phyloP scores from a whole-genome alignment of 2,329 filamentous ascomycete species.

The Talaromyces sp. region DNA sequence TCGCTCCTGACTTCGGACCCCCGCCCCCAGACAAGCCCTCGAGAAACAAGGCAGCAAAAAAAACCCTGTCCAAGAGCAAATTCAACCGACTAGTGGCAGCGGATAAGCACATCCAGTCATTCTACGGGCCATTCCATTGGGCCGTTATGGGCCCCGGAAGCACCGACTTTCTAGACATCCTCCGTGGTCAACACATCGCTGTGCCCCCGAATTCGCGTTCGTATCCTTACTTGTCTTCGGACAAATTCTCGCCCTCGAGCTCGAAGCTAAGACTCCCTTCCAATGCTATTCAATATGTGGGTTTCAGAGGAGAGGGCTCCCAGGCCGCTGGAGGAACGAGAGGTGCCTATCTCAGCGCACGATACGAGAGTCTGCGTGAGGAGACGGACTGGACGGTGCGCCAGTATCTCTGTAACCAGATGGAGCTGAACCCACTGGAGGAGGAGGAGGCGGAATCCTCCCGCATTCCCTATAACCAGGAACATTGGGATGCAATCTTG shows the following conservation, averaged over 20 bases:
- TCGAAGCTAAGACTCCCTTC: slow-evolving; percentile 52
- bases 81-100: background rate
- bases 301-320: slow-evolving; percentile 72
- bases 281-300: slow-evolving; percentile 79
- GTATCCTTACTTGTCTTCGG: slow-evolving; percentile 70
- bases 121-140: slow-evolving; percentile 58
- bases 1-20: slow-evolving; percentile 4
- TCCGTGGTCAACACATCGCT: slow-evolving; percentile 70
- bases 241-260: slow-evolving; percentile 51
- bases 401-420: slow-evolving; percentile 78
- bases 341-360: slow-evolving; percentile 79
- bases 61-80: no score
- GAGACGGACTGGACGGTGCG: slow-evolving; percentile 79
- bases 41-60: background rate
- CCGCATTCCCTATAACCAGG: slow-evolving; percentile 45
- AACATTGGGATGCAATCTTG: slow-evolving; percentile 59
- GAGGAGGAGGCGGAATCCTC: slow-evolving; percentile 35
- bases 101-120: slow-evolving; percentile 15
- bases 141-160: slow-evolving; percentile 78
- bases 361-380: slow-evolving; percentile 85
- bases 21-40: background rate
- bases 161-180: slow-evolving; percentile 73
- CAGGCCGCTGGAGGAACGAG: slow-evolving; percentile 42
- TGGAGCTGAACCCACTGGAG: slow-evolving; percentile 68
- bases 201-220: slow-evolving; percentile 69